Percentiles rank a stretch among this genome's conserved stretches.
phyloP scores from a whole-genome alignment of 1,139 yeast species.

The Blastobotrys indianensis region DNA sequence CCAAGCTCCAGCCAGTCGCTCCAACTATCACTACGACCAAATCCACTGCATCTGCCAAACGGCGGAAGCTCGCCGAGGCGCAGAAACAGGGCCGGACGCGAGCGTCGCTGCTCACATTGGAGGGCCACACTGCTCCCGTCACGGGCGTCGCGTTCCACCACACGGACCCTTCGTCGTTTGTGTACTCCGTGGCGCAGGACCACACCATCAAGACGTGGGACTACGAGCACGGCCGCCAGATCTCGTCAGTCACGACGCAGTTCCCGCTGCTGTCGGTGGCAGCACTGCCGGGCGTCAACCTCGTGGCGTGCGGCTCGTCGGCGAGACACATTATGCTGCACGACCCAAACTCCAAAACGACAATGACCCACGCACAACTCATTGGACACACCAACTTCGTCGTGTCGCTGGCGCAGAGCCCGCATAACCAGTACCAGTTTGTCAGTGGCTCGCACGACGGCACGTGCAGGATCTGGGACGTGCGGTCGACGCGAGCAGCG shows the following conservation, averaged over 20 bases:
- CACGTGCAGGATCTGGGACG: conserved; percentile 92
- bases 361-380: conserved; percentile 60
- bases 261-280: conserved; percentile 74
- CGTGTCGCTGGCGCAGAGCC: conserved; percentile 61
- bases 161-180: conserved; percentile 60
- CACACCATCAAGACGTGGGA: conserved; percentile 97
- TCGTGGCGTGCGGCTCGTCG: conserved; percentile 87
- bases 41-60: conserved; percentile 72
- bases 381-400: conserved; percentile 92
- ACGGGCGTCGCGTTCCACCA: conserved; percentile 75
- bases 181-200: conserved; percentile 91
- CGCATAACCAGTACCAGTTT: conserved; percentile 50
- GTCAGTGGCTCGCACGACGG: conserved; percentile 94
- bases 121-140: conserved; percentile 81
- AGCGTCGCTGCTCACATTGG: conserved; percentile 70
- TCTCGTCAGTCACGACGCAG: conserved; percentile 86
- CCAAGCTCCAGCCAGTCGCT: conserved; percentile 74
- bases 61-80: conserved; percentile 75
- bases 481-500: conserved; percentile 79
- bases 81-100: conserved; percentile 66
- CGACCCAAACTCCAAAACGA: conserved; percentile 62
- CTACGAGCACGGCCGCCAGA: conserved; percentile 70
- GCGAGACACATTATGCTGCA: conserved; percentile 92
- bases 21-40: conserved; percentile 38
- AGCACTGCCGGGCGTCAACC: conserved; percentile 55